Percentiles rank a stretch among this genome's conserved stretches.
phyloP scores from a whole-genome alignment of 1,284 basidiomycete genomes.

The Lentinula novae-zelandiae region DNA sequence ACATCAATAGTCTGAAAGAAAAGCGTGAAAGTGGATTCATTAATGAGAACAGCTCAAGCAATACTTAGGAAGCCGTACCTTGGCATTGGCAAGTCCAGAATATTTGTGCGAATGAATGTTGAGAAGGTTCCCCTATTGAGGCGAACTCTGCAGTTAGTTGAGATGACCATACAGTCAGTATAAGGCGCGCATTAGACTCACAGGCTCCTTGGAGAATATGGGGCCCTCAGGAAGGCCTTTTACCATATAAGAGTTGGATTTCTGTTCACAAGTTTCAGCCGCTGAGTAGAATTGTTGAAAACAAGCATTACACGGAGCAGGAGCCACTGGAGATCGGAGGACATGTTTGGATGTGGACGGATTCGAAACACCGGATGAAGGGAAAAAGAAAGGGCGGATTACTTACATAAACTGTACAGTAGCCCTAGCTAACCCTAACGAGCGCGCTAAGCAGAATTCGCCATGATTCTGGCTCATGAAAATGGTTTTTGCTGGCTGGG shows the following conservation, averaged over 20 bases:
- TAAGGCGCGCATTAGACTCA: constrained; percentile 35
- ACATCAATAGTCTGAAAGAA: constrained; percentile 62
- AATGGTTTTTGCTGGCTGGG: too few species aligned
- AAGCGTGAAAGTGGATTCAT: not conserved
- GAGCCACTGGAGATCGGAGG: constrained; percentile 86
- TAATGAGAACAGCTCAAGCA: not conserved
- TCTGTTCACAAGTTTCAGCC: constrained; percentile 38
- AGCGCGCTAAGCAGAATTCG: too few species aligned
- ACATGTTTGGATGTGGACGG: constrained; percentile 48
- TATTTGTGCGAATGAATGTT: constrained; percentile 88
- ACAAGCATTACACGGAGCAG: constrained; percentile 65
- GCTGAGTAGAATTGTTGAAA: not conserved
- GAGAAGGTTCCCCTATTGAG: constrained; percentile 72
- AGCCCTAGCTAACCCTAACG: not conserved
- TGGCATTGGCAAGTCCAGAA: constrained; percentile 83
- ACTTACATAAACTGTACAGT: constrained; percentile 5
- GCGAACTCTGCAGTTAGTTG: not conserved
- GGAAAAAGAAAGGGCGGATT: not conserved
- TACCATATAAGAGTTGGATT: constrained; percentile 82
- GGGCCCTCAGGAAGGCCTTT: constrained; percentile 71
- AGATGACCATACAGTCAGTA: not conserved
- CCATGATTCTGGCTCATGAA: too few species aligned
- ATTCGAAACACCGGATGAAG: constrained; percentile 11
- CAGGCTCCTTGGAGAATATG: constrained; percentile 81
- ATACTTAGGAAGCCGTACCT: constrained; percentile 42